Base-by-base conservation (phyloP, 345 rosid genomes). In the Rhodomyrtus tomentosa region DNA sequence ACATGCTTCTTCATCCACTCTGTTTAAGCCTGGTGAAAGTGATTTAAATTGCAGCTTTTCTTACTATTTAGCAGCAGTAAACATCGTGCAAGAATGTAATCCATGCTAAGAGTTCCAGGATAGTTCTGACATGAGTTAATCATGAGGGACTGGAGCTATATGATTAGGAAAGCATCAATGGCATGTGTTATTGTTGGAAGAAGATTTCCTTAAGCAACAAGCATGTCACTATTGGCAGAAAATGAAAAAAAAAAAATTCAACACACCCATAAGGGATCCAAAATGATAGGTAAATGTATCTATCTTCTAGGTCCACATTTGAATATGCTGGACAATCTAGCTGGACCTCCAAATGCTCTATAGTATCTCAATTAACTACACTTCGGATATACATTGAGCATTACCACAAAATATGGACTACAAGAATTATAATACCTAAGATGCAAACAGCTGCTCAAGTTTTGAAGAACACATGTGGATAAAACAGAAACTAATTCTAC, bases 401-500 rank as follows among this genome's bases (percentile, higher is more conserved):
- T 32, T 62, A 18, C 76, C 76, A 62, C 76, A 62, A 32, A 32
- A 7, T 62, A 62, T 8, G 74, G 74, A 58, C 51, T 83, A 45
- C 22, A 10, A 59, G 55, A 62, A 16, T 42, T 16, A 62, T 15
- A 49, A 50, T 45, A 42, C 25, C 83, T 27, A 81, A 81, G 49
- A 32, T 29, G 51, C 84, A 68, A 42, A 58, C 79, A 45, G 72
- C 40, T 40, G 36, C 50, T 27, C 74, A 14, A 38, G 9, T 55
- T 48, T 58, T 40, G 50, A 82, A 16, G 76, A 42, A 40, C 20
- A 53, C 52, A 59, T 55, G 50, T 12, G 16, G 56, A 29, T 45
- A 21, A 49, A 54, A 7, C 56, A 80, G 55, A n/a, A 50, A 54
- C 72, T 85, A 32, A 62, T 20, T 55, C 86, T 90, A 97, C 99